A percentile compares a stretch with the other conserved stretches of the same genome.
These are phyloP conservation scores for Gamarada debralockiae DNA, from an alignment of 495 filamentous ascomycete genomes.

Conservation along the genomic window DNA sequence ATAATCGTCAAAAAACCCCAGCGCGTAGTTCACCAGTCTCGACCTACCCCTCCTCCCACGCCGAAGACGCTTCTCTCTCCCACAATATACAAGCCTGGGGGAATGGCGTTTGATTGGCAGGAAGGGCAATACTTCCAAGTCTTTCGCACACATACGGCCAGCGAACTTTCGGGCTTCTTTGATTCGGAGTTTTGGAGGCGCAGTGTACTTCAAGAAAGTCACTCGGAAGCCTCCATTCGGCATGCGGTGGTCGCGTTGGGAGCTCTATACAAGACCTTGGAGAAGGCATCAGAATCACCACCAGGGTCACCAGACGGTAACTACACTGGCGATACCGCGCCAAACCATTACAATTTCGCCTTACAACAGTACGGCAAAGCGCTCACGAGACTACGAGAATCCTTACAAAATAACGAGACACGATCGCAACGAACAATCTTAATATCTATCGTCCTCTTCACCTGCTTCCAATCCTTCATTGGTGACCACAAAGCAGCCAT, in stretches of 20 bases:
- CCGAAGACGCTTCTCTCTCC: constrained; percentile 19
- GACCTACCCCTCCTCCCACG: constrained; percentile 32
- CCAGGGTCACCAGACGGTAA: constrained; percentile 44
- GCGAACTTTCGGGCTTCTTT: constrained; percentile 59
- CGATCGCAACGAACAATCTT: constrained; percentile 21
- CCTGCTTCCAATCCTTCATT: constrained; percentile 23
- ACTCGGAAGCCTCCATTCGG: constrained; percentile 56
- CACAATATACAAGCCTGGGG: constrained; percentile 13
- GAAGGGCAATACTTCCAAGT: constrained; percentile 58
- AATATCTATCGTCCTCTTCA: constrained; percentile 26
- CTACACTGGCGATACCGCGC: constrained; percentile 43
- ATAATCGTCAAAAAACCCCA: constrained; percentile 1
- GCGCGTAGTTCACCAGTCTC: constrained; percentile 20
- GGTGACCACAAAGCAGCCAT: constrained; percentile 24
- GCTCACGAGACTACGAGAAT: constrained; percentile 19
- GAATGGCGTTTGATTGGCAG: constrained; percentile 23
- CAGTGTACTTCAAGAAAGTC: constrained; percentile 54
- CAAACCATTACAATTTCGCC: constrained; percentile 24
- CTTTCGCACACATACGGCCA: constrained; percentile 52
- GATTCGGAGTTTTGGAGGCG: constrained; percentile 58
- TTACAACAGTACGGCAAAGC: constrained; percentile 23
- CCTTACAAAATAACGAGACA: constrained; percentile 18
- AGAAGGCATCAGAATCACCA: constrained; percentile 47
- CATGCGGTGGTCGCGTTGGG: constrained; percentile 64
- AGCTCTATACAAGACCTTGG: constrained; percentile 57